Percentiles rank a stretch among this genome's conserved stretches.
Conservation (phyloP, 495 filamentous ascomycete species). For the Penicillium pulvis region DNA sequence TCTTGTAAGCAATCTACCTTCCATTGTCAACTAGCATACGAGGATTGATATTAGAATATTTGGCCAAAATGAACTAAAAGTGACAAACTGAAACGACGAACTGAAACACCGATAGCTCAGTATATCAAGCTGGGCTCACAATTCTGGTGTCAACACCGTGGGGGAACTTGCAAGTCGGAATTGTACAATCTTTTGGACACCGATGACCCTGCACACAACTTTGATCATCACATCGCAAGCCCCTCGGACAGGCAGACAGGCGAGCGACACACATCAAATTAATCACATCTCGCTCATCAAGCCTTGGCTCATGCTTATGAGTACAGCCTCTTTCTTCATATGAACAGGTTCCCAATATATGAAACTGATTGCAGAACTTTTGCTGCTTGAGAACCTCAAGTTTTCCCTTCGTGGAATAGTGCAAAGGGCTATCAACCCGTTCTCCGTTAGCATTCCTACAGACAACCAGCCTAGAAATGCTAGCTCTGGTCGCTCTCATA, state of each 20-base stretch:
- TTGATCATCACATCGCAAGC: slow-evolving; percentile 25
- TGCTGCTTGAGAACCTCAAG: slow-evolving; percentile 19
- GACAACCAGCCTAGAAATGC: slow-evolving; percentile 7
- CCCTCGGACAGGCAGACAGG: slow-evolving; percentile 21
- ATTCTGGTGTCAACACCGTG: slow-evolving; percentile 35
- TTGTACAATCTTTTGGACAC: slow-evolving; percentile 16
- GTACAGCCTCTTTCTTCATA: slow-evolving; percentile 18
- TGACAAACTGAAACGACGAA: no score
- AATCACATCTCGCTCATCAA: slow-evolving; percentile 20
- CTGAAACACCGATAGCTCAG: no score
- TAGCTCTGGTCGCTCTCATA: not conserved
- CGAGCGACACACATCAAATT: slow-evolving; percentile 30
- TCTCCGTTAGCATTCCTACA: slow-evolving; percentile 23
- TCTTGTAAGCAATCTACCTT: no score
- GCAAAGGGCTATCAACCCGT: slow-evolving; percentile 25
- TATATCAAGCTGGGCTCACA: slow-evolving; percentile 27
- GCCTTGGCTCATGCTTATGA: slow-evolving; percentile 22
- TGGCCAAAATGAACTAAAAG: no score
- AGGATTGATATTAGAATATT: no score
- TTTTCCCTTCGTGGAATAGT: slow-evolving; percentile 19
- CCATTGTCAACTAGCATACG: no score
- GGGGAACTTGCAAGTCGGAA: slow-evolving; percentile 19
- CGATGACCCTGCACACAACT: slow-evolving; percentile 32
- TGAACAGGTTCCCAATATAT: slow-evolving; percentile 26
- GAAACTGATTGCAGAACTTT: slow-evolving; percentile 30